These are phyloP conservation scores for Fusarium sp. DNA, from an alignment of 2,329 filamentous ascomycete genomes.

Conservation along the genomic window DNA sequence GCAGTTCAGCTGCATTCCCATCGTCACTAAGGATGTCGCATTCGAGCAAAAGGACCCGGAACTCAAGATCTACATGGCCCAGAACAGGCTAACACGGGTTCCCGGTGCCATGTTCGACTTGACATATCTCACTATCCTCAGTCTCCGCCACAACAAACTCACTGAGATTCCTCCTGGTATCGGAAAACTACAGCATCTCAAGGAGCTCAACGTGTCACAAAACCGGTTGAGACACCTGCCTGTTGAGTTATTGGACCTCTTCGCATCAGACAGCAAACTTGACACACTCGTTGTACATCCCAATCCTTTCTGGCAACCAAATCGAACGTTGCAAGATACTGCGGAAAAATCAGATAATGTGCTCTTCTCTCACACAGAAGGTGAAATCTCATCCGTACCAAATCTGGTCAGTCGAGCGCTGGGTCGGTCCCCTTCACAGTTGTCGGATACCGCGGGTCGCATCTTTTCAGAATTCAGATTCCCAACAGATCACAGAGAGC, in stretches of 20 bases:
- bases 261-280: slow-evolving; percentile 61
- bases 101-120: slow-evolving; percentile 73
- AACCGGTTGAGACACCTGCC: slow-evolving; percentile 73
- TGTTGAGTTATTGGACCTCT: slow-evolving; percentile 69
- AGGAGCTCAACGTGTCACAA: slow-evolving; percentile 73
- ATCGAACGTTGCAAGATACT: slow-evolving; percentile 19
- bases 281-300: slow-evolving; percentile 67
- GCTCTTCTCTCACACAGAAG: slow-evolving; percentile 24
- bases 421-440: slow-evolving; percentile 50
- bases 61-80: slow-evolving; percentile 71
- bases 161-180: slow-evolving; percentile 71
- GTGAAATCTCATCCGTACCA: slow-evolving; percentile 14
- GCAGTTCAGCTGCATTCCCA: slow-evolving; percentile 65
- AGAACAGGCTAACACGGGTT: slow-evolving; percentile 67
- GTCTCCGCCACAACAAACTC: slow-evolving; percentile 73
- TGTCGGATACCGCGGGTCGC: slow-evolving; percentile 48
- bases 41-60: slow-evolving; percentile 70
- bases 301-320: slow-evolving; percentile 69
- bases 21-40: slow-evolving; percentile 66
- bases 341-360: slow-evolving; percentile 14
- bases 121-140: slow-evolving; percentile 72
- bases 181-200: slow-evolving; percentile 67
- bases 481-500: slow-evolving; percentile 36
- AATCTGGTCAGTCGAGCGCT: slow-evolving; percentile 44
- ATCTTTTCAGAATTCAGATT: slow-evolving; percentile 49